Base-by-base conservation (phyloP, 2,329 filamentous ascomycete genomes). In the Lasiodiplodia theobromae region DNA sequence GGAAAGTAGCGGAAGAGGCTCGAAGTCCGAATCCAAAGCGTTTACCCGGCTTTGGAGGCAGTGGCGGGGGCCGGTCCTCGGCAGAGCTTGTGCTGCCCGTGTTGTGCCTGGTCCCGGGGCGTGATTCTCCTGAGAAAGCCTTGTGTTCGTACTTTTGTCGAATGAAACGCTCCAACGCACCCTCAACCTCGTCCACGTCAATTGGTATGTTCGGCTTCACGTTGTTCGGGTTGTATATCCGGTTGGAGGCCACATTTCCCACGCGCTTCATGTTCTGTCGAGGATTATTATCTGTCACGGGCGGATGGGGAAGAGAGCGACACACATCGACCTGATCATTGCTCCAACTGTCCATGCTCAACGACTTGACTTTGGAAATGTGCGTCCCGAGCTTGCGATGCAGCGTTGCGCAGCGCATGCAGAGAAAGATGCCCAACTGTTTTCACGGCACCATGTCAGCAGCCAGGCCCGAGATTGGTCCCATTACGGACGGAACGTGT, bases 291-390 rank as follows among this genome's bases (percentile, higher is more conserved):
- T 71, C 34, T 67, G 47, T 54, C 34, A 49, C 18, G 44, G 18
- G 44, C 37, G 64, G 31, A 31, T 69, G 57, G 40, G 70, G 34
- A 23, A 58, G 68, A 76, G 72, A 47, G 6, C n/a, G 52, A 81
- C 88, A 82, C 84, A 97, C 94, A 82, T 99, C 96, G 71, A 99
- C 94, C 82, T 99, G 96, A 70, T 98, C 96, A 76, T 91, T 91
- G 60, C 92, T 90, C 96, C 96, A 99, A 73, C 91, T 96, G 82
- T 99, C 96, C 94, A 99, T 98, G 80, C 92, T 98, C 82, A 99
- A 82, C 47, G 94, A 98, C 82, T 99, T 99, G 84, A 99, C 94
- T 81, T 99, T 99, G 73, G 94, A 97, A 71, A 99, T 93, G 81
- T 99, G 96, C 51, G 96, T 98, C 70, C 96, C 96, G 76, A 99